phyloP scores from a whole-genome alignment of 2,329 filamentous ascomycete species.

The Diaporthe vaccinii region DNA sequence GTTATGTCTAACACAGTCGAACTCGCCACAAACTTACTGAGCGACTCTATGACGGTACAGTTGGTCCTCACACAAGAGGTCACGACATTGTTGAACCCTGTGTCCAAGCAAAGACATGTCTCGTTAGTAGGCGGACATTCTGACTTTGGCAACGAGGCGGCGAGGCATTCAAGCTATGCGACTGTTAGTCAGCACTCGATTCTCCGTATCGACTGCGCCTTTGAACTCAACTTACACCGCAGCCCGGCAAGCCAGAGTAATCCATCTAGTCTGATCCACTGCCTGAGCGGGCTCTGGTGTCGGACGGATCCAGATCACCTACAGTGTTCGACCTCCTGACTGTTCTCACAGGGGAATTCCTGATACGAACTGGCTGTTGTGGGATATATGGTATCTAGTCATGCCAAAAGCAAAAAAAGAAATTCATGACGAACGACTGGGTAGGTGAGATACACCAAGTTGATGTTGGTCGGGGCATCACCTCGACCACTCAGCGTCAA shows the following conservation, averaged over 20 bases:
- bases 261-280: neutral
- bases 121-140: constrained; percentile 6
- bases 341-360: neutral
- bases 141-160: neutral
- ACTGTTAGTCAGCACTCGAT: neutral
- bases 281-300: neutral
- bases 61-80: neutral
- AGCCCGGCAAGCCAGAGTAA: neutral
- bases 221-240: constrained; percentile 3
- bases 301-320: neutral
- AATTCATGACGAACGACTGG: neutral
- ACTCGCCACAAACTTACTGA: neutral
- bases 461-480: neutral
- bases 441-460: neutral
- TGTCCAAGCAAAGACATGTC: constrained; percentile 32
- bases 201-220: neutral
- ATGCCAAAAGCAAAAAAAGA: neutral
- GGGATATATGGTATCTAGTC: neutral
- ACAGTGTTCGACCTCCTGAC: neutral
- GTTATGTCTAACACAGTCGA: too few species aligned
- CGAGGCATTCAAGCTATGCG: constrained; percentile 8
- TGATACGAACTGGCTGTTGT: neutral
- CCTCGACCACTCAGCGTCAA: neutral
- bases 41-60: constrained; percentile 26
- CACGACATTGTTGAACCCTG: neutral